phyloP scores from a whole-genome alignment of 768 basidiomycete species.

The Tubosaeta brunneosetosa region DNA sequence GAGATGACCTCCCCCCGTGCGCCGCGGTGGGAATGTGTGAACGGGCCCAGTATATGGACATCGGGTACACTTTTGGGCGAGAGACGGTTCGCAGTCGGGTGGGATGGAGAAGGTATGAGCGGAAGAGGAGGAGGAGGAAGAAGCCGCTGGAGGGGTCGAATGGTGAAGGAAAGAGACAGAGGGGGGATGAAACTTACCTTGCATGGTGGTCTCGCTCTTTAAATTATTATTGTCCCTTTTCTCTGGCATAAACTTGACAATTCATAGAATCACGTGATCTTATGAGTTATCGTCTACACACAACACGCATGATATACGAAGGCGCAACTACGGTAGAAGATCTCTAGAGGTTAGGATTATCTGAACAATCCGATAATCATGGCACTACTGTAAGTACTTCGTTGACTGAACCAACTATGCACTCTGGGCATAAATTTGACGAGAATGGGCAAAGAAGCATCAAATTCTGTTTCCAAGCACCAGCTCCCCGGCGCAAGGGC shows the following conservation, averaged over 20 bases:
- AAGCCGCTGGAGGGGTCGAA: slow-evolving; percentile 10
- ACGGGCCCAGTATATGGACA: slow-evolving; percentile 29
- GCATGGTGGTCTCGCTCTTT: slow-evolving; percentile 16
- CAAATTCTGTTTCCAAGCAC: too few relatives aligned
- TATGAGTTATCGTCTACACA: too few relatives aligned
- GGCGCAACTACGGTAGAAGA: too few relatives aligned
- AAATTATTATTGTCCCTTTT: slow-evolving; percentile 8
- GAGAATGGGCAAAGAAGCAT: too few relatives aligned
- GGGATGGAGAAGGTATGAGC: slow-evolving; percentile 21
- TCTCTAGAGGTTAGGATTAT: too few relatives aligned
- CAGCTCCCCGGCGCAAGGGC: too few relatives aligned
- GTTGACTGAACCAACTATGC: too few relatives aligned
- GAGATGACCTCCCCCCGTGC: slow-evolving; percentile 29
- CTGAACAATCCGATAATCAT: too few relatives aligned
- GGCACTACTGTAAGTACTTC: too few relatives aligned
- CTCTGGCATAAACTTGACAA: background rate
- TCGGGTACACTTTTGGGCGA: slow-evolving; percentile 30
- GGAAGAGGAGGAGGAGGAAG: slow-evolving; percentile 20
- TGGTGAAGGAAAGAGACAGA: background rate
- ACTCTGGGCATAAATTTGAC: too few relatives aligned
- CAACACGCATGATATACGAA: too few relatives aligned
- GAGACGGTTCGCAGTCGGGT: slow-evolving; percentile 9
- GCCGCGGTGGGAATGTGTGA: slow-evolving; percentile 27
- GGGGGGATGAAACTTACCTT: slow-evolving; percentile 15
- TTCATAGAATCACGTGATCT: slow-evolving; percentile 16